These are phyloP conservation scores for Tetradesmus obliquus DNA, from an alignment of 139 green algal species.

Conservation along the genomic window DNA sequence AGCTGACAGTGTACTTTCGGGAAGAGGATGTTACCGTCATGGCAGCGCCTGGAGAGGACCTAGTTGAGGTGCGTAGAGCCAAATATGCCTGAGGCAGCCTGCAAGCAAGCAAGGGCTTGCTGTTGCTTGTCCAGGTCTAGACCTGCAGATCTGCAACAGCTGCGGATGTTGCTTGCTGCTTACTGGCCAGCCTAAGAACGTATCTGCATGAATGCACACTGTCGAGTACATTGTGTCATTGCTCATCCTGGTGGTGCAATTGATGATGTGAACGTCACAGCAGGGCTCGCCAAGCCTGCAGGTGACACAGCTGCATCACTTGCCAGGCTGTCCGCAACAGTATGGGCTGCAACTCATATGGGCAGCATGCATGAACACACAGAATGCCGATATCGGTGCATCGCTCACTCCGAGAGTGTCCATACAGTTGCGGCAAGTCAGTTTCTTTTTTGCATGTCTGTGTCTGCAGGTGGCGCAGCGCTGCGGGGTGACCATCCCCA, in stretches of 20 bases:
- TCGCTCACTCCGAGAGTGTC: no score
- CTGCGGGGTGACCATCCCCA: constrained; percentile 35
- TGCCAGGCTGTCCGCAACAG: no score
- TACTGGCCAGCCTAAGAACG: neutral
- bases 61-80: neutral
- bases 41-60: constrained; percentile 26
- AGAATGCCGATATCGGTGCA: no score
- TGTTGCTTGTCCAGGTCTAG: neutral
- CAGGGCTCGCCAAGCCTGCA: no score
- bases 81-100: neutral
- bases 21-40: constrained; percentile 3
- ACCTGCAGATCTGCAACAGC: neutral
- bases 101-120: no score
- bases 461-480: neutral
- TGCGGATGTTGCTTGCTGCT: neutral
- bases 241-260: no score
- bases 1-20: constrained; percentile 22
- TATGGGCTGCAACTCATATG: no score
- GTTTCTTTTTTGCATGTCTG: neutral
- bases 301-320: no score
- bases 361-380: no score
- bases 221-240: no score
- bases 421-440: no score
- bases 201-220: neutral
- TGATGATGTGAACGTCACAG: no score